Evolutionary conservation across 140 eudicot species (phyloP).

Genomic region (Stevia rebaudiana): DNA sequence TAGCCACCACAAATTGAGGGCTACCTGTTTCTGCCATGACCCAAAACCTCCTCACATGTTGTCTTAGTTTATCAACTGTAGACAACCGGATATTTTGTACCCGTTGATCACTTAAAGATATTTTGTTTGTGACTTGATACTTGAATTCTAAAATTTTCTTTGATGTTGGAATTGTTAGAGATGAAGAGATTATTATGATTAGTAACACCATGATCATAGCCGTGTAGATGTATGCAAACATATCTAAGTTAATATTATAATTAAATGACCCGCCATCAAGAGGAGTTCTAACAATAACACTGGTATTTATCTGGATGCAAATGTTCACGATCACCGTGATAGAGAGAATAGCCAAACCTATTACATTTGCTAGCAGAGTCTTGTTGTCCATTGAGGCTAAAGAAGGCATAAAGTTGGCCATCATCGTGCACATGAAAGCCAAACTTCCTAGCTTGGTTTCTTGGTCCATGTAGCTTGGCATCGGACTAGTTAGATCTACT

Average conservation of each 20-base stretch:
- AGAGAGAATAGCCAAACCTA: conserved; percentile 34
- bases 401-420: conserved; percentile 37
- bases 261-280: too few relatives aligned
- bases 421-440: conserved; percentile 24
- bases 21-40: conserved; percentile 24
- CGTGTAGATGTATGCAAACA: not conserved
- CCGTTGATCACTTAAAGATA: not conserved
- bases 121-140: conserved; percentile 1
- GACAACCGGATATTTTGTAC: not conserved
- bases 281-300: too few relatives aligned
- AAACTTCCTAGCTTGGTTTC: conserved; percentile 25
- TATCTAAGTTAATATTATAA: too few relatives aligned
- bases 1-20: conserved; percentile 26
- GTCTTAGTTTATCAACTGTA: conserved; percentile 9
- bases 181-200: not conserved
- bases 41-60: conserved; percentile 19
- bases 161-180: not conserved
- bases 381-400: conserved; percentile 24
- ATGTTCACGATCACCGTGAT: conserved; percentile 27
- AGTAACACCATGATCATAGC: not conserved
- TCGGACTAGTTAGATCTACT: conserved; percentile 19
- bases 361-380: conserved; percentile 20
- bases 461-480: conserved; percentile 22
- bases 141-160: conserved; percentile 7
- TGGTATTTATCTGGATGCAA: conserved; percentile 14